Conservation (phyloP, 495 filamentous ascomycete genomes). For the Tetracladium setigerum region DNA sequence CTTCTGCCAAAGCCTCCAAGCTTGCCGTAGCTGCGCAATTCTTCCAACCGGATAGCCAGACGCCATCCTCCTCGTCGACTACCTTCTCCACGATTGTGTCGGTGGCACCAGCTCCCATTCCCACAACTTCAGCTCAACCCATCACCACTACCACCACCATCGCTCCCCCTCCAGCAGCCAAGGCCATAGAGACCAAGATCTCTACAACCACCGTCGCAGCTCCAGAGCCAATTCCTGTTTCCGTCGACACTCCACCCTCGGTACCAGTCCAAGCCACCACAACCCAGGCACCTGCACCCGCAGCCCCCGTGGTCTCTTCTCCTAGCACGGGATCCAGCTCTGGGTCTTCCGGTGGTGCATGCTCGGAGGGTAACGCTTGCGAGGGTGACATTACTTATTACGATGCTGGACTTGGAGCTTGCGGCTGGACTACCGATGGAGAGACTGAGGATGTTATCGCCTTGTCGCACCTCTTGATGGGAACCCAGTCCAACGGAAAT, state of each 20-base stretch:
- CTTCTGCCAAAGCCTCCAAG: slow-evolving; percentile 9
- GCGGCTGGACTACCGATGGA: slow-evolving; percentile 17
- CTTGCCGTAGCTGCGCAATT: slow-evolving; percentile 30
- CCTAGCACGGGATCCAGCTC: slow-evolving; percentile 1
- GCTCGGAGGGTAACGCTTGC: slow-evolving; percentile 15
- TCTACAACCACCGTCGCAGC: slow-evolving; percentile 15
- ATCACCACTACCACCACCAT: not conserved
- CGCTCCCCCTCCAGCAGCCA: not conserved
- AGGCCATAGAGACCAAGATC: slow-evolving; percentile 3
- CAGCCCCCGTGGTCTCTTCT: not conserved
- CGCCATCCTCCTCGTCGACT: slow-evolving; percentile 15
- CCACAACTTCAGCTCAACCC: slow-evolving; percentile 3
- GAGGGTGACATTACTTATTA: slow-evolving; percentile 22
- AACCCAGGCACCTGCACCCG: slow-evolving; percentile 1
- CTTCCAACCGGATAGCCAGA: slow-evolving; percentile 25
- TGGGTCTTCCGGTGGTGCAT: slow-evolving; percentile 4
- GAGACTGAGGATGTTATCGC: slow-evolving; percentile 18
- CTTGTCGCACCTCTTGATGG: slow-evolving; percentile 36
- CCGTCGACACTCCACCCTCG: slow-evolving; percentile 16
- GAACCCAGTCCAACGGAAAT: slow-evolving; percentile 43
- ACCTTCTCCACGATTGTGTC: slow-evolving; percentile 8
- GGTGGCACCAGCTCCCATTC: slow-evolving; percentile 3
- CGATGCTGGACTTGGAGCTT: slow-evolving; percentile 17
- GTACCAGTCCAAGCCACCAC: not conserved
- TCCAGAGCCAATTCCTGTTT: slow-evolving; percentile 9